Base-by-base conservation (phyloP, 257 asterid species). In the Ligustrum vulgare region DNA sequence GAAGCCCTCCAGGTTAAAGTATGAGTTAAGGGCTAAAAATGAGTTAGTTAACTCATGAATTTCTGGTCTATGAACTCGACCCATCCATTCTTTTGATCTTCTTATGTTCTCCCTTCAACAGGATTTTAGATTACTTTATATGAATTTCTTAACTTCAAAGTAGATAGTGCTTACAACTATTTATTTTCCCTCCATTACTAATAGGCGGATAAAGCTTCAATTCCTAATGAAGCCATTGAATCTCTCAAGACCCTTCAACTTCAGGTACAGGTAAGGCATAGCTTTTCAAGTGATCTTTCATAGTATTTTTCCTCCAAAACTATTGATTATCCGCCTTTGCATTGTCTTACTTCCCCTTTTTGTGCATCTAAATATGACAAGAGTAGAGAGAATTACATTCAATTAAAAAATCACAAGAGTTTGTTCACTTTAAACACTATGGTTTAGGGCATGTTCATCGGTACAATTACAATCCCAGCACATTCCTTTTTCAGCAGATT, bases 171-270 rank as follows among this genome's bases (percentile, higher is more conserved):
- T 41, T 63, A 12, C 32, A 49, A 56, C 49, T 63, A 69, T 51
- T 69, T 67, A n/a, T 8, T 34, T 67, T 33, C 64, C 67, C 77
- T 78, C 70, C 49, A 62, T 62, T 73, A 73, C 82, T 75, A 28
- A 77, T 83, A 94, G 99, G 96, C 88, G 3, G 99, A 95, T 81
- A 95, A 95, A 87, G 99, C 99, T 77, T 95, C 99, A 31, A 93
- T 95, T 97, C 98, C 93, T 31, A 98, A 92, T 80, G 99, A 95
- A 84, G 98, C 98, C 82, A 95, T 92, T 65, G 99, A 92, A 82
- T 95, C 92, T 86, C 82, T 95, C 78, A 95, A 93, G 88, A 89
- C 91, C 43, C 99, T 95, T 88, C 98, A 95, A 82, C 90, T 92
- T 78, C 99, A 92, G 89, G 92, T 95, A 37, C 98, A 95, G 96